A percentile compares a stretch with the other conserved stretches of the same genome.
Evolutionary conservation across 257 asterid genomes (phyloP).

Genomic region (Echites panduratus): DNA sequence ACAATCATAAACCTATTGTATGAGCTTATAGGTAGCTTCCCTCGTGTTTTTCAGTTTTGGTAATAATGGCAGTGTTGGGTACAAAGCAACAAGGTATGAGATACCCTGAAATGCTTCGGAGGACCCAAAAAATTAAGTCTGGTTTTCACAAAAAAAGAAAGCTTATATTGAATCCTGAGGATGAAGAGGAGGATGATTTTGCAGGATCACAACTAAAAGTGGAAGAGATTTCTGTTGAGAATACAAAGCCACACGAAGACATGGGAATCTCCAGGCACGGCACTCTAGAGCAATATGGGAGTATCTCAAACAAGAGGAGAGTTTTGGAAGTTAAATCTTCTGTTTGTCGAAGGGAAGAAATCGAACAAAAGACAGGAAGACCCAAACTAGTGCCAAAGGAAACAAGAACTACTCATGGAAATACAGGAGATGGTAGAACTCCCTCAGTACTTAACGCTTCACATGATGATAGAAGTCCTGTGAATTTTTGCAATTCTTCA

Average conservation of each 20-base stretch:
- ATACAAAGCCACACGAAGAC: conserved; percentile 13
- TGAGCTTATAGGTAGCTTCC: not conserved
- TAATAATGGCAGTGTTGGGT: conserved; percentile 40
- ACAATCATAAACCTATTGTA: no score
- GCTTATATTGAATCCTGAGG: conserved; percentile 34
- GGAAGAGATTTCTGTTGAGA: conserved; percentile 15
- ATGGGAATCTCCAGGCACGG: conserved; percentile 15
- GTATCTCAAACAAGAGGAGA: conserved; percentile 15
- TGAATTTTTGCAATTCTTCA: conserved; percentile 11
- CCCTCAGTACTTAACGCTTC: not conserved
- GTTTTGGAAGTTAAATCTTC: conserved; percentile 1
- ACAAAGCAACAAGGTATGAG: conserved; percentile 33
- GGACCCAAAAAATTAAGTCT: conserved; percentile 27
- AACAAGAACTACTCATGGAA: conserved; percentile 13
- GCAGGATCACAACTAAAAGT: conserved; percentile 13
- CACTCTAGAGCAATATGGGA: conserved; percentile 16
- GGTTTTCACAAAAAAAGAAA: conserved; percentile 33
- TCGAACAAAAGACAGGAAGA: not conserved
- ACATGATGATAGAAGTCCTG: conserved; percentile 6
- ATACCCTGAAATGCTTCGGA: conserved; percentile 10
- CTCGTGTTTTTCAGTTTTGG: conserved; percentile 19
- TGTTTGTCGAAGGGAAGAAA: conserved; percentile 5
- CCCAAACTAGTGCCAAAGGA: conserved; percentile 13
- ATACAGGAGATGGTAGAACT: conserved; percentile 17
- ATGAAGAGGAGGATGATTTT: conserved; percentile 31